Base-by-base conservation (phyloP, 148 eudicot species). In the Oxyria digyna region DNA sequence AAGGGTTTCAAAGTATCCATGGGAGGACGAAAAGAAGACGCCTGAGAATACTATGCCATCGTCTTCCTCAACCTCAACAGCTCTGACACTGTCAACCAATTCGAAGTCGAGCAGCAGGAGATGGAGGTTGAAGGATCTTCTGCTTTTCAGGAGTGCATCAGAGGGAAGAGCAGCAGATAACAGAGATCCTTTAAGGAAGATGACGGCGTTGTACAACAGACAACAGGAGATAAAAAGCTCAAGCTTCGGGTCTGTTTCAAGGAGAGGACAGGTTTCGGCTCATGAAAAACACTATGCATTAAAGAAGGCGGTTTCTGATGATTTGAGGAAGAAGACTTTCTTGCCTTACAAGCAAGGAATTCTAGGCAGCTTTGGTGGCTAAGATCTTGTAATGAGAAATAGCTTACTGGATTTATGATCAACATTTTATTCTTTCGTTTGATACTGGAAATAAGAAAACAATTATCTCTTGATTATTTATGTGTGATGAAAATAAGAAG, bases 71-170 rank as follows among this genome's bases (percentile, higher is more conserved):
- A n/a, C n/a, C n/a, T 27, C 63, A 31, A 57, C 35, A 13, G 33
- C 63, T 27, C 63, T 57, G 35, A 57, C 63, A 10, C 33, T 57
- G 63, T 26, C 63, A 4, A 18, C 43, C 29, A 50, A 23, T n/a
- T 31, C 45, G 17, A 69, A 49, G 45, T 52, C 45, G 18, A 74
- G 78, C 68, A 75, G 76, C 29, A 72, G 69, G 62, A 87, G 81
- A 71, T 89, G 96, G 97, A 80, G 74, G 42, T 42, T 91, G 35
- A 89, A 75, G 68, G 89, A 87, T 69, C 77, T 89, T 57, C 72
- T 91, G 26, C 76, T 88, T 48, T 91, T 87, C 67, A 68, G 97
- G 46, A 88, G 92, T 42, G 90, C 87, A 2, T 91, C 97, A 7
- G 96, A 91, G 71, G 88, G 96, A 0, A 75, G 87, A 27, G 80